These are phyloP conservation scores for Schwanniomyces etchellsii DNA, from an alignment of 1,139 yeast species.

Conservation along the genomic window DNA sequence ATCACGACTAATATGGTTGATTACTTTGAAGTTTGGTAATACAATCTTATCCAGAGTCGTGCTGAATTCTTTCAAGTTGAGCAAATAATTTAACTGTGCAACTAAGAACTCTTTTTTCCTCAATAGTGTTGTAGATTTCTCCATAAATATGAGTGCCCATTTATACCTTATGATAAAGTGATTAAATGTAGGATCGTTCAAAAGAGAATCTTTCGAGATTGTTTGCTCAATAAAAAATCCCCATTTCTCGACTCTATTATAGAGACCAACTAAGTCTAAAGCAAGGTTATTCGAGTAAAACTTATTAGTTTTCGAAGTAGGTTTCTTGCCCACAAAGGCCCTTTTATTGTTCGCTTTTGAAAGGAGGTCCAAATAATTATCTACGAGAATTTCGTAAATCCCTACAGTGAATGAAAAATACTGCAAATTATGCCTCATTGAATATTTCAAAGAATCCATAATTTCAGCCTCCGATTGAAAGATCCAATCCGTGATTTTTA, in stretches of 20 bases:
- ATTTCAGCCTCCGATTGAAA: conserved; percentile 23
- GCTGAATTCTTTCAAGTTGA: conserved; percentile 6
- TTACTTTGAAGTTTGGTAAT: conserved; percentile 46
- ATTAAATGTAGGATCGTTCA: not conserved
- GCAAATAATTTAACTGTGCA: conserved; percentile 17
- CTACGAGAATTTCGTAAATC: conserved; percentile 54
- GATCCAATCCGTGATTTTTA: conserved; percentile 28
- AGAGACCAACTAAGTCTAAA: conserved; percentile 31
- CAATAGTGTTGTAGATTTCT: conserved; percentile 23
- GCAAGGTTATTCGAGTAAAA: conserved; percentile 23
- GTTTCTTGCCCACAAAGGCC: conserved; percentile 14
- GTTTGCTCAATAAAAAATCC: conserved; percentile 13
- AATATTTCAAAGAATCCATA: conserved; percentile 7
- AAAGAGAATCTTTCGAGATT: conserved; percentile 10
- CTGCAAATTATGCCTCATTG: not conserved
- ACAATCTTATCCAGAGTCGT: conserved; percentile 5
- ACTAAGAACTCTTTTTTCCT: conserved; percentile 22
- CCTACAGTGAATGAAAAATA: conserved; percentile 17
- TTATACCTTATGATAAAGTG: conserved; percentile 14
- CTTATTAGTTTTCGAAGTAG: conserved; percentile 17
- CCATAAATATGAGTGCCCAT: conserved; percentile 31
- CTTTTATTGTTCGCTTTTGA: conserved; percentile 16
- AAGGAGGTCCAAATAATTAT: conserved; percentile 34
- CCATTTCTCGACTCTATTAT: conserved; percentile 39
- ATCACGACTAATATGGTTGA: conserved; percentile 52